Conservation (phyloP, 768 basidiomycete species). For the Sporobolomyces roseus region DNA sequence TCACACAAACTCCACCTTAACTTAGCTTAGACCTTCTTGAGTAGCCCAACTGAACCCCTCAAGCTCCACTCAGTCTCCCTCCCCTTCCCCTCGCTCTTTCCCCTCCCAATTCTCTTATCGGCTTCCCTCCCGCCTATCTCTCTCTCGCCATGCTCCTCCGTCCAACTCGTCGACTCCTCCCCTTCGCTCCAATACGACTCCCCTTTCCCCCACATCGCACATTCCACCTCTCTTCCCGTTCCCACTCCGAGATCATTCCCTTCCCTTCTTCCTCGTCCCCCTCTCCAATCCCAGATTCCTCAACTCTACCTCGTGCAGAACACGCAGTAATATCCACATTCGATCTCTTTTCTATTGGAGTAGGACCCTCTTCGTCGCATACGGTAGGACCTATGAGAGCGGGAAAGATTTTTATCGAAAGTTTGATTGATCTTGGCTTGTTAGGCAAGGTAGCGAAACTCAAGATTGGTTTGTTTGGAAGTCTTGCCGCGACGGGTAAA, state of each 20-base stretch:
- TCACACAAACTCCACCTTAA: too few species aligned
- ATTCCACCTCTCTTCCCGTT: background rate
- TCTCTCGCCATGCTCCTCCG: background rate
- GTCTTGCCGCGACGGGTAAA: constrained; percentile 78
- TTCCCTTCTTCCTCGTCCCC: background rate
- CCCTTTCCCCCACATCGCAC: background rate
- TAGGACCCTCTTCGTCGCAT: constrained; percentile 62
- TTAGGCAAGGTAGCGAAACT: constrained; percentile 71
- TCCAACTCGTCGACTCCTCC: background rate
- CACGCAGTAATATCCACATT: constrained; percentile 53
- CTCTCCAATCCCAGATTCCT: background rate
- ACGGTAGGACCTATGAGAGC: constrained; percentile 86
- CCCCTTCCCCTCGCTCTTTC: too few species aligned
- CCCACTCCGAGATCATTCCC: too few species aligned
- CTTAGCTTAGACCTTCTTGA: too few species aligned
- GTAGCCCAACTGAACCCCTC: too few species aligned
- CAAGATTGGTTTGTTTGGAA: constrained; percentile 89
- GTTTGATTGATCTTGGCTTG: constrained; percentile 64
- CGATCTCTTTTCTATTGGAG: constrained; percentile 39
- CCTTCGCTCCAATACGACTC: background rate
- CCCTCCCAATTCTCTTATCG: too few species aligned
- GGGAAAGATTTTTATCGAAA: constrained; percentile 48
- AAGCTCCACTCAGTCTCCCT: too few species aligned
- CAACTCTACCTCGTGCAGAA: constrained; percentile 53
- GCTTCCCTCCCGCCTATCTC: background rate